Evolutionary conservation across 192 early-diverging fungal genomes (phyloP).

Genomic region (Oehlia diaphana): DNA sequence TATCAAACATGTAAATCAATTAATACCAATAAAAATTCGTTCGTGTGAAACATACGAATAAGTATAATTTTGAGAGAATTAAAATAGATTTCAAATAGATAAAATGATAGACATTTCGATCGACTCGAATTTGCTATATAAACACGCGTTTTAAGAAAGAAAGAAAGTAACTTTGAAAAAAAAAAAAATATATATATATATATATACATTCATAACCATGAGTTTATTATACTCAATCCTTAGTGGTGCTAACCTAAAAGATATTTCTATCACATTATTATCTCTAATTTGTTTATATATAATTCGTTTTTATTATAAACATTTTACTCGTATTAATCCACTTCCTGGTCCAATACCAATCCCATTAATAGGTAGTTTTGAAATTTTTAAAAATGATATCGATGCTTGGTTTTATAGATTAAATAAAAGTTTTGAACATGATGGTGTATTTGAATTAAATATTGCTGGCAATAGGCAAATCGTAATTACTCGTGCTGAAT

Average conservation of each 20-base stretch:
- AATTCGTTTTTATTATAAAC: conserved; percentile 14
- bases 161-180: too few species aligned
- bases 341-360: conserved; percentile 22
- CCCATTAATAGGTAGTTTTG: conserved; percentile 16
- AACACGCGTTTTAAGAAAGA: too few species aligned
- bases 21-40: too few species aligned
- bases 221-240: background rate
- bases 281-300: background rate
- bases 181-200: too few species aligned
- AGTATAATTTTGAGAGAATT: too few species aligned
- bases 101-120: too few species aligned
- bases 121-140: too few species aligned
- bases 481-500: conserved; percentile 1
- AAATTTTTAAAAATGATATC: conserved; percentile 7
- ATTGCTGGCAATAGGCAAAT: conserved; percentile 12
- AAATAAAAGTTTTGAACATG: background rate
- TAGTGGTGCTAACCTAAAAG: background rate
- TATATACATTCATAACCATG: too few species aligned
- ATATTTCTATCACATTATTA: background rate
- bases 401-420: conserved; percentile 12
- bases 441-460: conserved; percentile 24
- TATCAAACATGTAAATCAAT: too few species aligned
- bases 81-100: too few species aligned
- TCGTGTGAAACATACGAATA: too few species aligned
- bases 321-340: conserved; percentile 14